A percentile compares a stretch with the other conserved stretches of the same genome.
phyloP scores from a whole-genome alignment of 2,329 filamentous ascomycete genomes.

The Fusarium lateritium region DNA sequence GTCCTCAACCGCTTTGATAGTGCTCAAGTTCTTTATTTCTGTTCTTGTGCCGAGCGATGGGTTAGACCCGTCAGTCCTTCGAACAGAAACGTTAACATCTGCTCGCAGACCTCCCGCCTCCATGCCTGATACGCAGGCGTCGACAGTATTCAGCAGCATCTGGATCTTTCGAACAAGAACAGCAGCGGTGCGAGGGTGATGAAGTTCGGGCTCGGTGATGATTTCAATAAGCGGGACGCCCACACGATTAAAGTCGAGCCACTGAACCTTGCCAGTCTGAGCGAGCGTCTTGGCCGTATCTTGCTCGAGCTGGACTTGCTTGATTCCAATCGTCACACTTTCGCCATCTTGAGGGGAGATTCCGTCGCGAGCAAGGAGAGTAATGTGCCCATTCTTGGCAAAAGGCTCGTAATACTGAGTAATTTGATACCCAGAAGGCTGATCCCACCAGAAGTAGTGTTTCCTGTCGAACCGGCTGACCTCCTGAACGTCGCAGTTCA shows the following conservation, averaged over 20 bases:
- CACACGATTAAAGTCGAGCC: slow-evolving; percentile 94
- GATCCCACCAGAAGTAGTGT: slow-evolving; percentile 99
- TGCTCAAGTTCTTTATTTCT: slow-evolving; percentile 97
- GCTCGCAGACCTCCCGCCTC: slow-evolving; percentile 91
- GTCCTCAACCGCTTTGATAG: slow-evolving; percentile 94
- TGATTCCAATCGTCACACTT: slow-evolving; percentile 82
- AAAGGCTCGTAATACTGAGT: slow-evolving; percentile 92
- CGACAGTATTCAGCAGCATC: slow-evolving; percentile 81
- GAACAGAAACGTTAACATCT: slow-evolving; percentile 95
- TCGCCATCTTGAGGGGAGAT: slow-evolving; percentile 82
- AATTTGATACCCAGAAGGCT: slow-evolving; percentile 96
- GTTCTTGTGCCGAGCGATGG: slow-evolving; percentile 82
- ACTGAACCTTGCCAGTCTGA: slow-evolving; percentile 78
- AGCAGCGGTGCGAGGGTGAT: slow-evolving; percentile 88
- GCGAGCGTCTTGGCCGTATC: slow-evolving; percentile 96
- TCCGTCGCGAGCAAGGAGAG: slow-evolving; percentile 81
- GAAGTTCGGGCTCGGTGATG: slow-evolving; percentile 91
- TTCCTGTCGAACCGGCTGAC: slow-evolving; percentile 93
- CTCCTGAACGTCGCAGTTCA: slow-evolving; percentile 83
- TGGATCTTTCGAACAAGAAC: slow-evolving; percentile 93
- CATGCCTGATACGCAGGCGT: slow-evolving; percentile 93
- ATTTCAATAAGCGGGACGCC: slow-evolving; percentile 94
- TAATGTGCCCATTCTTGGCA: slow-evolving; percentile 79
- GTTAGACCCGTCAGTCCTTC: slow-evolving; percentile 64
- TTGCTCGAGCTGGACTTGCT: slow-evolving; percentile 97